Evolutionary conservation across 192 early-diverging fungal genomes (phyloP), one percentile per base, ranked within the genome.

Genomic region (Umbelopsis ramanniana): DNA sequence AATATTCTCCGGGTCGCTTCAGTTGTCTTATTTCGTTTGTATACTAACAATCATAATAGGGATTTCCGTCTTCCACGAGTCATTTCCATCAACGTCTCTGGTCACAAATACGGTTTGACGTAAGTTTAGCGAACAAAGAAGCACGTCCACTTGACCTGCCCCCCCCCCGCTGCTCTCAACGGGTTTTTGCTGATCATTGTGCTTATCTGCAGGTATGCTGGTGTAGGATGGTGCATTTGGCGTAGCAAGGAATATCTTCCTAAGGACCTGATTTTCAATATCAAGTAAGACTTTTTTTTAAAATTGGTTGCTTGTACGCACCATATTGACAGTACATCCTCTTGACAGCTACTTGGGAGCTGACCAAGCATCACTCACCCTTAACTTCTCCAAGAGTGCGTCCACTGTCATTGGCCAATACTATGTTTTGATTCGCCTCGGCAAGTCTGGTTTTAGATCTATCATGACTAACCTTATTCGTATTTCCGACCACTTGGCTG

Each of bases 21-120:
- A 67, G 35, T 43, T 29, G 38, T 15, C 14, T 17, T 54, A 26
- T 22, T n/a, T 43, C 26, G 0, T 23, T 21, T 46, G 11, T 40
- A 21, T 24, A 21, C 26, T 54, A 26, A 54, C 23, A 11, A 22
- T 14, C 4, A 29, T 55, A 29, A 22, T 55, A 63, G 57, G 76
- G 77, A 82, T 72, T 92, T 92, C 74, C 72, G 88, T 19, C 81
- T 94, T 15, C 74, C 76, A 3, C 89, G 85, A 15, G 94, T 95
- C 14, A 85, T 83, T 8, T 92, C 90, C 21, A 95, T 95, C 80
- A 94, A 94, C 75, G 87, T 87, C 22, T 91, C 90, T 50, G 93
- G 94, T 52, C 93, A 94, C 88, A 95, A 95, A 77, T 95, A 85
- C 82, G 94, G 94, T n/a, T 84, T 95, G 40, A 84, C 87, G 43